phyloP scores from a whole-genome alignment of 768 basidiomycete species.

The Rhizopogon vulgaris region DNA sequence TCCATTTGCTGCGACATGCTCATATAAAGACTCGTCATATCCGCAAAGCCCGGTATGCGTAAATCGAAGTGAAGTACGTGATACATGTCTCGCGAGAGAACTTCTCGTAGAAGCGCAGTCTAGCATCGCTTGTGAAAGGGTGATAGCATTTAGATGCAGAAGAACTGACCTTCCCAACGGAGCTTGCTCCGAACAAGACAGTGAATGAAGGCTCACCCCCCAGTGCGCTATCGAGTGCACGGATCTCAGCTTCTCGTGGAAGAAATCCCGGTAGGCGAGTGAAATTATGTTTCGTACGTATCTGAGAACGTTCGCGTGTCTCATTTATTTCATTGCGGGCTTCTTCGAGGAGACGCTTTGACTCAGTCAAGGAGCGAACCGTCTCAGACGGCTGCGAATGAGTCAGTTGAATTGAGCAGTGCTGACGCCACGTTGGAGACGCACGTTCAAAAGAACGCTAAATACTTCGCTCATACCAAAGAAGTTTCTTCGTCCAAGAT shows the following conservation, averaged over 20 bases:
- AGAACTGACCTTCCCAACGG: conserved; percentile 64
- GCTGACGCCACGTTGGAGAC: conserved; percentile 17
- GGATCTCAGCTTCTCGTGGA: conserved; percentile 59
- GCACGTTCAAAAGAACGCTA: conserved; percentile 67
- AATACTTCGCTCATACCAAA: conserved; percentile 80
- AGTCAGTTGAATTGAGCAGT: conserved; percentile 7
- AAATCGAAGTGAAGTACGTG: conserved; percentile 83
- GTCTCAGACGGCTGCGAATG: conserved; percentile 63
- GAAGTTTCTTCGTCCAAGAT: conserved; percentile 62
- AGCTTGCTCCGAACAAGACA: conserved; percentile 73
- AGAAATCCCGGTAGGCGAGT: conserved; percentile 72
- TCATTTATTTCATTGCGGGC: conserved; percentile 71
- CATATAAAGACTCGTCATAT: conserved; percentile 69
- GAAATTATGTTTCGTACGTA: conserved; percentile 72
- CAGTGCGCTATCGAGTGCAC: conserved; percentile 57
- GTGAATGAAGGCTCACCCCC: conserved; percentile 73
- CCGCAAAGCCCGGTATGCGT: conserved; percentile 79
- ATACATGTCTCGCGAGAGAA: conserved; percentile 60
- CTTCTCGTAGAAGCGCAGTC: conserved; percentile 76
- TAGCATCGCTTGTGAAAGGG: conserved; percentile 19
- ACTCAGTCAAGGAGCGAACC: conserved; percentile 74
- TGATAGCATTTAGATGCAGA: background rate
- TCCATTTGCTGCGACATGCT: conserved; percentile 80
- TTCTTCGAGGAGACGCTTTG: conserved; percentile 69
- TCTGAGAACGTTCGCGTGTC: conserved; percentile 56